phyloP scores from a whole-genome alignment of 1,284 basidiomycete genomes.

The Hymenochaete sp. region DNA sequence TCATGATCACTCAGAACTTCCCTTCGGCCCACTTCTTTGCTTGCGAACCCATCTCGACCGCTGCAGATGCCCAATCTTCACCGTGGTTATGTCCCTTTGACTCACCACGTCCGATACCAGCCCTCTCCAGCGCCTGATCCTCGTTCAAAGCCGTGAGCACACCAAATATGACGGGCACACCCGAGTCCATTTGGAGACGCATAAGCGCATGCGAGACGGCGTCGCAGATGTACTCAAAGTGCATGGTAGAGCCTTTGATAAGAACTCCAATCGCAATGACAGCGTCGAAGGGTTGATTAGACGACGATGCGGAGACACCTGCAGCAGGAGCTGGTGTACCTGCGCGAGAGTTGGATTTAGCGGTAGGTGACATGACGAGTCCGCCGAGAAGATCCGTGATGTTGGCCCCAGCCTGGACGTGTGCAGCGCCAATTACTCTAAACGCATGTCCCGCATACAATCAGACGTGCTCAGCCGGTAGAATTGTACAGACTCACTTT shows the following conservation, averaged over 20 bases:
- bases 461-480: too few species aligned
- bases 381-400: conserved; percentile 77
- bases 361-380: conserved; percentile 36
- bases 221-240: conserved; percentile 98
- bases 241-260: conserved; percentile 96
- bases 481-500: conserved; percentile 45
- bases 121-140: conserved; percentile 89
- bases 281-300: conserved; percentile 78
- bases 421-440: conserved; percentile 80
- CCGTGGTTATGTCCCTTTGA: conserved; percentile 87
- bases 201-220: conserved; percentile 88
- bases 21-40: conserved; percentile 70
- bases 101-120: conserved; percentile 65
- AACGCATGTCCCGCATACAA: too few species aligned
- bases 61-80: conserved; percentile 92
- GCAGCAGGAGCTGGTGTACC: conserved; percentile 35
- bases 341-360: conserved; percentile 37
- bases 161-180: conserved; percentile 94
- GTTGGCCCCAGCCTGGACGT: conserved; percentile 64
- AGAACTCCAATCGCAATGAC: conserved; percentile 95
- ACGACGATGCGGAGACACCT: conserved; percentile 26
- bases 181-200: conserved; percentile 87
- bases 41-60: conserved; percentile 85
- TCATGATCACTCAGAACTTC: conserved; percentile 37
- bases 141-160: conserved; percentile 91